Base-by-base conservation (phyloP, 1,284 basidiomycete species). In the Tetrapyrgos nigripes region DNA sequence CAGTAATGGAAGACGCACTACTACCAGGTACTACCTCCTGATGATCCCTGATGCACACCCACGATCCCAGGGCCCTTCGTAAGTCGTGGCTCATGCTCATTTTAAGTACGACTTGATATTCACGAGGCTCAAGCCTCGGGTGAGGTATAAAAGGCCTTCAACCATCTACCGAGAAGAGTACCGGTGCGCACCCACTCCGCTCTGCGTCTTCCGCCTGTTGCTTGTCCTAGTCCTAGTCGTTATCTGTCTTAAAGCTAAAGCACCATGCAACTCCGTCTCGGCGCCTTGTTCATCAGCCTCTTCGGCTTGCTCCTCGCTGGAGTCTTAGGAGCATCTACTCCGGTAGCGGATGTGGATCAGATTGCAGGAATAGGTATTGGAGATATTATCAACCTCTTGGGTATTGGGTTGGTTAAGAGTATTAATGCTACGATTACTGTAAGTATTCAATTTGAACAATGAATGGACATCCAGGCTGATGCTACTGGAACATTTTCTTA, bases 401-500 rank as follows among this genome's bases (percentile, higher is more conserved):
- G 69, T 5, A 27, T 79, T n/a, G 75, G 74, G 14, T 66, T 80
- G 29, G 75, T 80, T 53, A 66, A 64, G 45, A 53, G 71, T 17
- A 75, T 80, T 62, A 72, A 76, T 58, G 70, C 71, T 9, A 67
- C 70, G 48, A 74, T 79, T 56, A 74, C 76, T 35, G 76, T 79
- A 63, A 53, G 75, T 64, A 37, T 9, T 44, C 11, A 21, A 11
- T 23, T 27, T 13, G 8, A 2, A 9, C 33, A n/a, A 19, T 45
- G 6, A 1, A 28, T 33, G 11, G 33, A n/a, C n/a, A n/a, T n/a
- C n/a, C n/a, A n/a, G n/a, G n/a, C n/a, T 46, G 14, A 28, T 19
- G 19, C 9, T 26, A 23, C 13, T 61, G 11, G 50, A 26, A 21
- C 47, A 46, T 27, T 9, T 50, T 33, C 49, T 13, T 58, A 79